Percentiles rank a stretch among this genome's conserved stretches.
Evolutionary conservation across 345 rosid species (phyloP).

Genomic region (Populus euphratica): DNA sequence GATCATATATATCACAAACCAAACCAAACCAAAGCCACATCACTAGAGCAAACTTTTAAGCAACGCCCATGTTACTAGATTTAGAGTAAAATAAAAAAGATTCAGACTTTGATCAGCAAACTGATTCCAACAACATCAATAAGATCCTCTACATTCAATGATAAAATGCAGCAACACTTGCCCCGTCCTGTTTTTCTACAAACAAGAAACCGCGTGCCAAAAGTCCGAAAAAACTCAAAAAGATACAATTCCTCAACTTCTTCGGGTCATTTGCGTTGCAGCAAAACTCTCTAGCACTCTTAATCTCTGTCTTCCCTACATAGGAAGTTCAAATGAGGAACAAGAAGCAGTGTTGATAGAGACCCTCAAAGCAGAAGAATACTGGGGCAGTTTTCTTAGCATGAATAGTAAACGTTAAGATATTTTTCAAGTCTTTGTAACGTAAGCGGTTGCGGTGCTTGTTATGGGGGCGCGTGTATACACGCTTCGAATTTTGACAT

Average conservation of each 20-base stretch:
- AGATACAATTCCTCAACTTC: not conserved
- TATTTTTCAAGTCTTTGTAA: not conserved
- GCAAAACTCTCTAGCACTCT: not conserved
- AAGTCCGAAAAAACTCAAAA: not conserved
- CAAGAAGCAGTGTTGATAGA: conserved; percentile 33
- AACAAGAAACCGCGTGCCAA: conserved; percentile 6
- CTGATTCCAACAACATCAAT: not conserved
- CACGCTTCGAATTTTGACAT: too few relatives aligned
- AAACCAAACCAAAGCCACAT: conserved; percentile 17
- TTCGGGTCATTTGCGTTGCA: not conserved
- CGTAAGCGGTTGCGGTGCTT: too few relatives aligned
- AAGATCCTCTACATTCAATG: not conserved
- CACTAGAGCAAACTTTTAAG: conserved; percentile 7
- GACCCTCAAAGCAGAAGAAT: conserved; percentile 19
- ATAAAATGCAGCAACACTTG: conserved; percentile 17
- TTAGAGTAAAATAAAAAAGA: not conserved
- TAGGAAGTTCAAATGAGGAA: conserved; percentile 12
- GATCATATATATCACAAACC: conserved; percentile 22
- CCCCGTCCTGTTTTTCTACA: not conserved
- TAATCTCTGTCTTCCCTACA: not conserved
- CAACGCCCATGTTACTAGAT: conserved; percentile 11
- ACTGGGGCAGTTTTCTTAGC: not conserved
- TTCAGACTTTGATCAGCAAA: conserved; percentile 1
- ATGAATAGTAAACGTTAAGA: not conserved
- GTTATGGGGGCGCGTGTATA: too few relatives aligned